Evolutionary conservation across 78 protist species (phyloP).

Genomic region (Planoprotostelium fungivorum): DNA sequence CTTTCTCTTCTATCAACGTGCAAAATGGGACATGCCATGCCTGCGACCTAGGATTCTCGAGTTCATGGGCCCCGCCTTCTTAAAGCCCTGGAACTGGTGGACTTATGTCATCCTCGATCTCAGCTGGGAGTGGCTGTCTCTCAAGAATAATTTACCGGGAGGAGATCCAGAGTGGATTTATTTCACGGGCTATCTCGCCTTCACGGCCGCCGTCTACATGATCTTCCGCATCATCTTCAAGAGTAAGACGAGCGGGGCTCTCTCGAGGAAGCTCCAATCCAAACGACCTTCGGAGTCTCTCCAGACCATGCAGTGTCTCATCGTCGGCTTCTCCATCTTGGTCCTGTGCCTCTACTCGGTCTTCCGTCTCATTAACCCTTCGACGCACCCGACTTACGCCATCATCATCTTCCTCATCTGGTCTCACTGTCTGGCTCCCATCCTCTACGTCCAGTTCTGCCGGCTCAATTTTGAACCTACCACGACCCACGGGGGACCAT

Average conservation of each 20-base stretch:
- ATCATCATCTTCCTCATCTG: neutral
- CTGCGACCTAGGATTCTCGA: neutral
- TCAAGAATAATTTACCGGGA: neutral
- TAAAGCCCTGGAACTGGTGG: conserved; percentile 2
- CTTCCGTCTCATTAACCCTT: neutral
- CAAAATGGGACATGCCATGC: neutral
- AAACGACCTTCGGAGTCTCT: neutral
- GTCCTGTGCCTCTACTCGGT: neutral
- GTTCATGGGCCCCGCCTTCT: neutral
- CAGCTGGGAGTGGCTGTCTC: neutral
- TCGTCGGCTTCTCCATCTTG: neutral
- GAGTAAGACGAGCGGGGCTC: neutral
- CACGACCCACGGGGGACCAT: neutral
- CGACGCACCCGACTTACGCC: neutral
- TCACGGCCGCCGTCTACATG: neutral
- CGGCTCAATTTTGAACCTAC: neutral
- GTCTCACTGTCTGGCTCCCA: neutral
- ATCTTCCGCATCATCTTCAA: neutral
- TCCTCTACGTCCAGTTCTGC: neutral
- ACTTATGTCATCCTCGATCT: neutral
- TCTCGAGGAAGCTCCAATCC: neutral
- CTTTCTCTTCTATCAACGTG: neutral
- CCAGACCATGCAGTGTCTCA: neutral
- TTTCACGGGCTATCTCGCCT: neutral
- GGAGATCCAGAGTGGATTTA: neutral